Conservation (phyloP, 345 rosid species). For the Anastatica hierochuntica region DNA sequence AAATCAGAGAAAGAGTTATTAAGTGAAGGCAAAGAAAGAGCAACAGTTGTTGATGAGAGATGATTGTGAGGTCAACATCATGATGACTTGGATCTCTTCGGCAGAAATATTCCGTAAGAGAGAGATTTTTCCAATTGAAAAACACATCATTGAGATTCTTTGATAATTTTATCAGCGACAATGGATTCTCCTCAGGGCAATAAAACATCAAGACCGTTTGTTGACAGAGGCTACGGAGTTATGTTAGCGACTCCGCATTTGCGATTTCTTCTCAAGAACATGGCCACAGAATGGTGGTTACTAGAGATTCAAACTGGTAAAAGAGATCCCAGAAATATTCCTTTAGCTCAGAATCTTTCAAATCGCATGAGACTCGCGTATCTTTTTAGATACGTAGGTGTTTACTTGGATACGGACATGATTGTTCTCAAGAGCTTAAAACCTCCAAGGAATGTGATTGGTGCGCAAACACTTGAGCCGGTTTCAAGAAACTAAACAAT, state of each 20-base stretch:
- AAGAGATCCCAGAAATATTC: conserved; percentile 43
- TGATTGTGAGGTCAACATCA: conserved; percentile 38
- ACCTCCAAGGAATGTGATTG: conserved; percentile 45
- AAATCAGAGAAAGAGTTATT: conserved; percentile 22
- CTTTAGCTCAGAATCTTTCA: conserved; percentile 52
- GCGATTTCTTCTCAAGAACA: conserved; percentile 35
- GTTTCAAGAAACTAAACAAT: conserved; percentile 47
- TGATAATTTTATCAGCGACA: conserved; percentile 45
- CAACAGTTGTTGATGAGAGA: conserved; percentile 33
- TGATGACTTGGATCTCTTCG: conserved; percentile 76
- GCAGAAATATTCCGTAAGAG: conserved; percentile 33
- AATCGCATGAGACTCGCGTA: conserved; percentile 48
- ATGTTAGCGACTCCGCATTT: conserved; percentile 43
- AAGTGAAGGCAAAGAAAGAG: no score
- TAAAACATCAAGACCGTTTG: conserved; percentile 36
- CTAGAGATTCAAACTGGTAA: conserved; percentile 36
- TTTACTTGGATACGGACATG: conserved; percentile 62
- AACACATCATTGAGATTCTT: conserved; percentile 42
- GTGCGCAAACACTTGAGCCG: conserved; percentile 40
- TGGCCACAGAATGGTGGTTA: conserved; percentile 53
- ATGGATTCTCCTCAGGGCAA: conserved; percentile 42
- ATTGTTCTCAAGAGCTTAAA: conserved; percentile 44
- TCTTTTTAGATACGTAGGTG: conserved; percentile 57
- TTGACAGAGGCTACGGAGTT: conserved; percentile 36
- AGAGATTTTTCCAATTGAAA: conserved; percentile 40